Conservation (phyloP, 2,329 filamentous ascomycete species). For the Cercospora canescens region DNA sequence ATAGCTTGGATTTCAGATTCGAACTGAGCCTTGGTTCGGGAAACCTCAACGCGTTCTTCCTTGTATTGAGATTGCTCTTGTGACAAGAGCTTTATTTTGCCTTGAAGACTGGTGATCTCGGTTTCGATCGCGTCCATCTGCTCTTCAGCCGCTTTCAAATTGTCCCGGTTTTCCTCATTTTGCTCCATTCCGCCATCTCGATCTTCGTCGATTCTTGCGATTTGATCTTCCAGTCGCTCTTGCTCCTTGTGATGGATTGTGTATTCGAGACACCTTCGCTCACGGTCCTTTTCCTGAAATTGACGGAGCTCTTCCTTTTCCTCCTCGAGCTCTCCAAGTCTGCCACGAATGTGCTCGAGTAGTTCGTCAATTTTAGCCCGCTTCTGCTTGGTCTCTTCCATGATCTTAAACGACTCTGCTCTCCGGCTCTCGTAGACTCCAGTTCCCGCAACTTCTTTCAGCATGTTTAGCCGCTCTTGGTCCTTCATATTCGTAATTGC, state of each 20-base stretch:
- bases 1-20: slow-evolving; percentile 83
- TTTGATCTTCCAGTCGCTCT: slow-evolving; percentile 69
- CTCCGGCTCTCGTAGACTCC: slow-evolving; percentile 94
- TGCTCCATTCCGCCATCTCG: slow-evolving; percentile 73
- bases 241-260: slow-evolving; percentile 92
- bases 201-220: slow-evolving; percentile 80
- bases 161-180: slow-evolving; percentile 44
- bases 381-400: slow-evolving; percentile 95
- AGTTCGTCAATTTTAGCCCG: slow-evolving; percentile 91
- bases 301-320: slow-evolving; percentile 94
- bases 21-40: slow-evolving; percentile 77
- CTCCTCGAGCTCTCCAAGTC: slow-evolving; percentile 85
- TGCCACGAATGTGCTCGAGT: slow-evolving; percentile 86
- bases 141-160: slow-evolving; percentile 73
- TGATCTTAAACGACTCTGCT: slow-evolving; percentile 91
- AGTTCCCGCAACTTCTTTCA: slow-evolving; percentile 98
- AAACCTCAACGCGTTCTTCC: slow-evolving; percentile 80
- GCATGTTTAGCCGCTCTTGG: slow-evolving; percentile 78
- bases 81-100: slow-evolving; percentile 79
- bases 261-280: slow-evolving; percentile 89
- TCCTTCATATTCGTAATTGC: slow-evolving; percentile 99
- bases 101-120: slow-evolving; percentile 76
- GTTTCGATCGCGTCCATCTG: slow-evolving; percentile 75
- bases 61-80: slow-evolving; percentile 87
- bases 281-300: slow-evolving; percentile 92